Evolutionary conservation across 2,329 filamentous ascomycete species (phyloP), one percentile per base, ranked within the genome.

Genomic region (Ophiostoma sp.): DNA sequence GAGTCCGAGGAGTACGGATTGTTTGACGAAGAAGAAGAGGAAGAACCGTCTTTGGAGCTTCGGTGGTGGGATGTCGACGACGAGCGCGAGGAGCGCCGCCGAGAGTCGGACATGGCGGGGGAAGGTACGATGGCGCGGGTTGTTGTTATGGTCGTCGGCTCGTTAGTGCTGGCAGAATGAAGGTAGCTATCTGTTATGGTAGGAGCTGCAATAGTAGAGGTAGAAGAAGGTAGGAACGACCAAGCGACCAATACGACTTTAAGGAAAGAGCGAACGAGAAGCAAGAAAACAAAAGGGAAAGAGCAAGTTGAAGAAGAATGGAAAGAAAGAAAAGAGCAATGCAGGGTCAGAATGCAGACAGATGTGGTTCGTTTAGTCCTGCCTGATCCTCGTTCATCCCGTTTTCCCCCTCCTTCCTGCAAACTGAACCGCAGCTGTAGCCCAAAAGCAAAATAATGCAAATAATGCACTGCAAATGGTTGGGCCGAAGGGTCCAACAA

Each of bases 91-190:
- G 73, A 74, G 48, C 71, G 70, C 31, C 69, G 68, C 17, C 73
- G 71, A 11, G 70, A 63, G 68, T 75, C 74, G 22, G 74, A 73
- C 74, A 75, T 75, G 55, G 69, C n/a, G 73, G 45, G 69, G 42
- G 61, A 45, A 66, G 36, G 36, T n/a, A 22, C 61, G 36, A 45
- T 25, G 61, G 36, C 4, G 42, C 15, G 15, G 42, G 15, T 19
- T 48, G 42, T 48, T 48, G 42, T 48, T 48, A 15, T 48, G 12
- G 15, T 48, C 12, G 39, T 36, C 39, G 39, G 39, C 39, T 15
- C 1, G 39, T 15, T 36, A 17, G 36, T 66, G 61, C 15, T 36
- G 17, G 57, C 57, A 61, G 57, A 61, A 61, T 19, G 31, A 61
- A 48, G 11, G 42, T 4, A 36, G 57, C 31, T 61, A n/a, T 7